phyloP scores from a whole-genome alignment of 805 yeast genomes.

The Lipomyces chichibuensis region DNA sequence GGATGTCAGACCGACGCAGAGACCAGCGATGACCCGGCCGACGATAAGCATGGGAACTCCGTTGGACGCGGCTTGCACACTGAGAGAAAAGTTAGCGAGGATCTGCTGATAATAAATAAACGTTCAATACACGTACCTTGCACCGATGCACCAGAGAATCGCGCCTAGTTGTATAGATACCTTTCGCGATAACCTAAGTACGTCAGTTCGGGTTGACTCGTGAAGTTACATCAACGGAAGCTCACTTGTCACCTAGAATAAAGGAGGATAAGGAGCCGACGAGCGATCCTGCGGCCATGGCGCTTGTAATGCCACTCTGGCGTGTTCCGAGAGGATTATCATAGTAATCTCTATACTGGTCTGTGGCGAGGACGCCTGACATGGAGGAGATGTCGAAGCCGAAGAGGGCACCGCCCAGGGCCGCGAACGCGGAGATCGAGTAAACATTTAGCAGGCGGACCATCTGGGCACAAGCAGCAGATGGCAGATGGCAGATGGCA shows the following conservation, averaged over 20 bases:
- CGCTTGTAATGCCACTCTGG: constrained; percentile 66
- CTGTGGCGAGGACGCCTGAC: constrained; percentile 58
- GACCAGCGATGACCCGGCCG: constrained; percentile 57
- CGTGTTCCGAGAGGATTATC: constrained; percentile 53
- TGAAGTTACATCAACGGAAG: not conserved
- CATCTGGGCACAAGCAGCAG: constrained; percentile 3
- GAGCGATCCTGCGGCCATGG: constrained; percentile 67
- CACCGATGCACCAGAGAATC: constrained; percentile 34
- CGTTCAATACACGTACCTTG: constrained; percentile 28
- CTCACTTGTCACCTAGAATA: constrained; percentile 48
- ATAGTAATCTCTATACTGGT: constrained; percentile 53
- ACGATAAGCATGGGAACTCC: constrained; percentile 45
- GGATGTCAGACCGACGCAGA: constrained; percentile 60
- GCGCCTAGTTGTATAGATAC: constrained; percentile 34
- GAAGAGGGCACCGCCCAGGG: constrained; percentile 62
- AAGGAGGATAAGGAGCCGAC: constrained; percentile 59
- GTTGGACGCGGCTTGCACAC: constrained; percentile 41
- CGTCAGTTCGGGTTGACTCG: not conserved
- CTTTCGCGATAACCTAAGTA: constrained; percentile 32
- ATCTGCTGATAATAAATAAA: not conserved
- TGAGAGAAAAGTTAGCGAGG: not conserved
- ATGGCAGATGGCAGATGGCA: no score
- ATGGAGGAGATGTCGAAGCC: constrained; percentile 72
- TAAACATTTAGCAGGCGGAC: constrained; percentile 49
- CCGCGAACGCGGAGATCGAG: constrained; percentile 53